Base-by-base conservation (phyloP, 139 green algal species). In the Microglena sp. region DNA sequence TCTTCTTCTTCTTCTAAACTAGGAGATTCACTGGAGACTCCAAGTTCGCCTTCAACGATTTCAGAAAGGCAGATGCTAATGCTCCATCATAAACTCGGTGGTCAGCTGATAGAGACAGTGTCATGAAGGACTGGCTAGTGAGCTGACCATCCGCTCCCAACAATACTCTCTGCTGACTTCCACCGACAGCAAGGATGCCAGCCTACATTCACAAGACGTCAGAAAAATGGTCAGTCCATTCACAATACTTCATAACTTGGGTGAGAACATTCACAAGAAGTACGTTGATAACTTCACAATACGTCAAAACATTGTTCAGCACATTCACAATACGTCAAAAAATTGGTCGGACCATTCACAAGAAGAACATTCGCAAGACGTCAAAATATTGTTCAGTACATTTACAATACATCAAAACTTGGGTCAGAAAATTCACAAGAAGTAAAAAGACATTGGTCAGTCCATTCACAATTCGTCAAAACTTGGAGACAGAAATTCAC, bases 71-170 rank as follows among this genome's bases (percentile, higher is more conserved):
- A n/a, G n/a, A n/a, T n/a, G n/a, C n/a, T n/a, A n/a, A n/a, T n/a
- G n/a, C 82, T 11, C 83, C 90, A 68, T 96, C 90, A 56, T 92
- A 87, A 29, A 95, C 86, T 0, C 92, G 72, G 60, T 92, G 71
- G 71, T 97, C 92, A 11, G 84, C 89, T 33, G 70, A 87, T 29
- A 97, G 70, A 22, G 89, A 94, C 29, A 93, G 87, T 1, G 70
- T 89, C 86, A 97, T 95, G n/a, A 75, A 45, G 3, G n/a, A n/a
- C n/a, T 45, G 64, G 2, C 68, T 79, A 4, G 34, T 58, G 5
- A 45, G 61, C 1, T 73, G 75, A 66, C 66, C 33, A 26, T 70
- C 76, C 46, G 44, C 72, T 54, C 54, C 8, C 46, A 88, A 29
- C 11, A 68, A 60, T 7, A 95, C 82, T 21, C 73, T 65, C 68